Evolutionary conservation across 108 stramenopile species (phyloP).

Genomic region (Cyclotella sp.): DNA sequence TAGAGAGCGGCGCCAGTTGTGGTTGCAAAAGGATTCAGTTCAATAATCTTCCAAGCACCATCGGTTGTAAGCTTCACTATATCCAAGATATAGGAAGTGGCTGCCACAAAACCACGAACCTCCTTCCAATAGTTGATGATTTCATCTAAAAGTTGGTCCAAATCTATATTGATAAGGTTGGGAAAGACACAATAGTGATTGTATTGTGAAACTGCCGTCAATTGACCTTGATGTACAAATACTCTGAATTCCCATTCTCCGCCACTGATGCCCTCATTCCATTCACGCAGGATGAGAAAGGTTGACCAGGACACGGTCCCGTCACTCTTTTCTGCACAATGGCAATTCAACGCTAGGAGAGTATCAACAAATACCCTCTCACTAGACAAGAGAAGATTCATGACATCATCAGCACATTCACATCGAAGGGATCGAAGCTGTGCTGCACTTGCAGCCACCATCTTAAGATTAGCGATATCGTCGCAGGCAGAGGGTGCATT

Average conservation of each 20-base stretch:
- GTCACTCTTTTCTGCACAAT: neutral
- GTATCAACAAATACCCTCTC: neutral
- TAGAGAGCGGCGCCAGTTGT: neutral
- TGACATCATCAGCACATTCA: neutral
- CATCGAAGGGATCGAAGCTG: neutral
- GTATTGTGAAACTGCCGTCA: neutral
- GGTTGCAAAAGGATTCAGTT: neutral
- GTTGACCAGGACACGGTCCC: neutral
- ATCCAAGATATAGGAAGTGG: neutral
- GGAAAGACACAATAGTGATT: conserved; percentile 1
- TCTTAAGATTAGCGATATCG: neutral
- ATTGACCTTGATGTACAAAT: neutral
- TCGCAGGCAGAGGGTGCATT: neutral
- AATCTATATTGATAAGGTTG: conserved; percentile 5
- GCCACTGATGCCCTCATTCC: neutral
- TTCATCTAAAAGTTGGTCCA: neutral
- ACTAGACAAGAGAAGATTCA: neutral
- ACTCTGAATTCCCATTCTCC: neutral
- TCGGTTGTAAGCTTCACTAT: neutral
- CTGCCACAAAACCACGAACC: neutral
- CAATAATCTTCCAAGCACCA: neutral
- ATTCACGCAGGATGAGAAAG: neutral
- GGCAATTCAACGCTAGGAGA: neutral
- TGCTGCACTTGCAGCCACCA: neutral
- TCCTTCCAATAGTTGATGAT: neutral